Percentiles rank a stretch among this genome's conserved stretches.
phyloP scores from a whole-genome alignment of 768 basidiomycete species.

The Lentinus brumalis region DNA sequence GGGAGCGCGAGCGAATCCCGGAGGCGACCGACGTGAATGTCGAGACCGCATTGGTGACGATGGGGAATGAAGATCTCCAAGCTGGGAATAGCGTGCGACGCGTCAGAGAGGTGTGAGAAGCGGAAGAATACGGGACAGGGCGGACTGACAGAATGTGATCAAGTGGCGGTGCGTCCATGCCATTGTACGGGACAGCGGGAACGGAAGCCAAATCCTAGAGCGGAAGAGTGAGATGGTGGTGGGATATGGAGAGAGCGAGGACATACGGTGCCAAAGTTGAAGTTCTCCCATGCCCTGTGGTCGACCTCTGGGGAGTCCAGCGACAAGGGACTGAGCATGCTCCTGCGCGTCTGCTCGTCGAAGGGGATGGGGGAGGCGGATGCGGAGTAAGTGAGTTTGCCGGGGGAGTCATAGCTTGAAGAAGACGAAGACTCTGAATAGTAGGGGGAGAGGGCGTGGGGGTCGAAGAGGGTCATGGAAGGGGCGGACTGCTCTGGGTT shows the following conservation, averaged over 20 bases:
- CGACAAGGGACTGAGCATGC: constrained; percentile 16
- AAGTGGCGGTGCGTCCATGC: constrained; percentile 29
- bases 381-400: constrained; percentile 32
- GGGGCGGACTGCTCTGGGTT: constrained; percentile 71
- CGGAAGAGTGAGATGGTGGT: background rate
- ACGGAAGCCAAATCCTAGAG: constrained; percentile 24
- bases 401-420: constrained; percentile 36
- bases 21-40: constrained; percentile 66
- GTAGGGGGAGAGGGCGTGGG: constrained; percentile 44
- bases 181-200: constrained; percentile 17
- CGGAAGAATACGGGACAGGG: constrained; percentile 11
- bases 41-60: constrained; percentile 73
- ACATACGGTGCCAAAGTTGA: constrained; percentile 26
- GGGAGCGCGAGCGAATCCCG: constrained; percentile 58
- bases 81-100: constrained; percentile 38
- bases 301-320: constrained; percentile 22
- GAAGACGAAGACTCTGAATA: constrained; percentile 37
- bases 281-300: constrained; percentile 25
- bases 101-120: constrained; percentile 8
- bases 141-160: constrained; percentile 67
- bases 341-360: constrained; percentile 34
- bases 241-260: background rate
- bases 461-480: constrained; percentile 71
- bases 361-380: constrained; percentile 37
- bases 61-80: constrained; percentile 77